Conservation (phyloP, 345 rosid species). For the Physaria fendleri region DNA sequence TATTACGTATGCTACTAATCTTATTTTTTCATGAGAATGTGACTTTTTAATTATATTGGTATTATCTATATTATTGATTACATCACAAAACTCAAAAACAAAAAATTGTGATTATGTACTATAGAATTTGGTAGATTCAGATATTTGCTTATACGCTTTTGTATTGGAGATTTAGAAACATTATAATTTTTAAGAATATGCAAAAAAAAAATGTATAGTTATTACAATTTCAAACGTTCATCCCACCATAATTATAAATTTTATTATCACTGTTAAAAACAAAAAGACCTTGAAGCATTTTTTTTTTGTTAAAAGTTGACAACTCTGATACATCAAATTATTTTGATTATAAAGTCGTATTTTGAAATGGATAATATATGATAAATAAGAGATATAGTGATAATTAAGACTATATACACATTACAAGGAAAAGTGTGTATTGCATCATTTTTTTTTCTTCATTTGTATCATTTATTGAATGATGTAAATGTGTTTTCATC, state of each 20-base stretch:
- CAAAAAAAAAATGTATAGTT: no score
- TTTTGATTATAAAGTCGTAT: not conserved
- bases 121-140: not conserved
- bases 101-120: not conserved
- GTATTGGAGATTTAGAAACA: not conserved
- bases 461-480: no score
- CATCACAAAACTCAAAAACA: not conserved
- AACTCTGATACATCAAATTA: not conserved
- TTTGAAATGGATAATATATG: not conserved
- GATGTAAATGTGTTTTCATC: no score
- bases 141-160: not conserved
- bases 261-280: no score
- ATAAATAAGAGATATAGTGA: not conserved
- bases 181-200: not conserved
- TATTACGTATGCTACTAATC: constrained; percentile 5
- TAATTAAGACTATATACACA: no score
- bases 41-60: not conserved
- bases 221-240: no score
- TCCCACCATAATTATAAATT: no score
- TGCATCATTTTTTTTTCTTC: no score
- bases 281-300: no score
- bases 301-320: not conserved
- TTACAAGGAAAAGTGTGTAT: no score
- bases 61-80: not conserved
- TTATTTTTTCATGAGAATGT: not conserved